A percentile compares a stretch with the other conserved stretches of the same genome.
These are phyloP conservation scores for Thelephora terrestris DNA, from an alignment of 1,284 basidiomycete genomes.

Conservation along the genomic window DNA sequence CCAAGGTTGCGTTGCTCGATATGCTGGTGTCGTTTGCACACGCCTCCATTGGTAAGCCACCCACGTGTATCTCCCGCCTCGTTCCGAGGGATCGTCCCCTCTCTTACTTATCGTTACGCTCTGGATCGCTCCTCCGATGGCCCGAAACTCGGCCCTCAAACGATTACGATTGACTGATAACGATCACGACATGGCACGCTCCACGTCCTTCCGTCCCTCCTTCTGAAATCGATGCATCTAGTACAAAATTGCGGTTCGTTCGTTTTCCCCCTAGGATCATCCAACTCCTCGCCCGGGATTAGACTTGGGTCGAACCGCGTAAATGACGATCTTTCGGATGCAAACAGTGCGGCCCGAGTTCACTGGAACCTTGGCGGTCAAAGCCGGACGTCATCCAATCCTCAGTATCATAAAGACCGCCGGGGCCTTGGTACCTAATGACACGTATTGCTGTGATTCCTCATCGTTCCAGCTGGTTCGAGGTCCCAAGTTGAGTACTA, in stretches of 20 bases:
- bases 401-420: slow-evolving; percentile 65
- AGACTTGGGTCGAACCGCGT: no score
- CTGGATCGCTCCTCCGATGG: no score
- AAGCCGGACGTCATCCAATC: slow-evolving; percentile 78
- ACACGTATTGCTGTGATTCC: slow-evolving; percentile 74
- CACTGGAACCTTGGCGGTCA: slow-evolving; percentile 77
- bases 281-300: no score
- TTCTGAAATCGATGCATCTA: slow-evolving; percentile 18
- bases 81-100: no score
- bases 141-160: no score
- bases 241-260: slow-evolving; percentile 62
- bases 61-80: neutral
- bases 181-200: no score
- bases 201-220: neutral
- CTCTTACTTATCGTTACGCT: no score
- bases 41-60: slow-evolving; percentile 55
- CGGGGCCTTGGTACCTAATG: slow-evolving; percentile 73
- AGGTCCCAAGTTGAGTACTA: slow-evolving; percentile 68
- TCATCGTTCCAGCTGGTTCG: slow-evolving; percentile 84
- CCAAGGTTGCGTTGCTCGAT: slow-evolving; percentile 71
- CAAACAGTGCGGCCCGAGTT: slow-evolving; percentile 79
- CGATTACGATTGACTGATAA: no score
- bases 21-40: slow-evolving; percentile 83
- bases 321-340: neutral
- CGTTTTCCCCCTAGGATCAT: neutral